Conservation (phyloP, 768 basidiomycete genomes). For the Kondoa subrosea region DNA sequence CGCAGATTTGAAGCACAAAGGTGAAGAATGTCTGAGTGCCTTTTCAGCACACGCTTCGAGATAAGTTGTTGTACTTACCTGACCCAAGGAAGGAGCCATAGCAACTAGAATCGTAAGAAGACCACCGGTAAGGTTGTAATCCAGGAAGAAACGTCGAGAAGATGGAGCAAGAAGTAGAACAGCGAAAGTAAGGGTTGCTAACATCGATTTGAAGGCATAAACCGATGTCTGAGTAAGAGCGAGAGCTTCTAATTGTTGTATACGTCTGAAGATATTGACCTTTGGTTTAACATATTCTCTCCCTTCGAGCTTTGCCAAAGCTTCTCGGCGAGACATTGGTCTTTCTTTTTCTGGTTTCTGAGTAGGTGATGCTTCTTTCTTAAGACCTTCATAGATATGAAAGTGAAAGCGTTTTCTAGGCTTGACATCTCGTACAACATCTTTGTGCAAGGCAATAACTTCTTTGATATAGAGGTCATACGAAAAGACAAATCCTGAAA, state of each 20-base stretch:
- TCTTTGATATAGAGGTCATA: constrained; percentile 26
- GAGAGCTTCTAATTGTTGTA: constrained; percentile 19
- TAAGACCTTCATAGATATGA: constrained; percentile 29
- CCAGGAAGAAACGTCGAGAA: constrained; percentile 27
- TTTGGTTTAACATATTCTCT: background rate
- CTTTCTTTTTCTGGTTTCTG: constrained; percentile 1
- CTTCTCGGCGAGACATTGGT: constrained; percentile 26
- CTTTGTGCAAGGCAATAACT: constrained; percentile 24
- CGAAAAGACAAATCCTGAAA: background rate
- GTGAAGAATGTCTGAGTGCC: constrained; percentile 29
- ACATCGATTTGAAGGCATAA: constrained; percentile 27
- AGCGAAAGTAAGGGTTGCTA: constrained; percentile 26
- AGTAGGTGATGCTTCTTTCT: constrained; percentile 5
- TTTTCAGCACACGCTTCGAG: too few relatives aligned
- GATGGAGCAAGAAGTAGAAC: constrained; percentile 28
- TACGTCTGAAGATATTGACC: constrained; percentile 14
- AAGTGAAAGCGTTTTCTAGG: constrained; percentile 22
- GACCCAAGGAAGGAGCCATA: constrained; percentile 29
- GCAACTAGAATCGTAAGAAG: constrained; percentile 31
- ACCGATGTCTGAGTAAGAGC: constrained; percentile 20
- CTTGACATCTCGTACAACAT: constrained; percentile 18
- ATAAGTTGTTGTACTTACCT: too few relatives aligned
- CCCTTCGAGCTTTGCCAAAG: constrained; percentile 27
- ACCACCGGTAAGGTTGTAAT: constrained; percentile 28
- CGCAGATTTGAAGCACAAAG: constrained; percentile 30